Base-by-base conservation (phyloP, 2,329 filamentous ascomycete genomes). In the Ophiosphaerella korrae region DNA sequence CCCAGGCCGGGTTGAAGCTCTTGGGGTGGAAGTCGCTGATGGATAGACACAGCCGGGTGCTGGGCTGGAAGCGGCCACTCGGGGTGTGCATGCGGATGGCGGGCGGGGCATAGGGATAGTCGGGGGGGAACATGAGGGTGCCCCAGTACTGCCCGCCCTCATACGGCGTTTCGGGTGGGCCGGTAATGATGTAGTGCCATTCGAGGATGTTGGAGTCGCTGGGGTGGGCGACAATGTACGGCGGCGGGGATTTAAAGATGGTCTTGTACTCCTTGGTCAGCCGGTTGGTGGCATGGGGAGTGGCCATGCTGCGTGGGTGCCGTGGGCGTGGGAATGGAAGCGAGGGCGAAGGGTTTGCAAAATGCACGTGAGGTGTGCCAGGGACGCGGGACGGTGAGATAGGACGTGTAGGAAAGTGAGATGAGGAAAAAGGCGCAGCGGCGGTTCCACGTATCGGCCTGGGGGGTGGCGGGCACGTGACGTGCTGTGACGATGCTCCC, bases 41-140 rank as follows among this genome's bases (percentile, higher is more conserved):
- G 70, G 90, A 95, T 41, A 99, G 87, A 69, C 94, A 99, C 18
- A 99, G 85, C 42, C 94, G 85, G 12, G 91, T 92, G 1, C 89
- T 94, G 2, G 92, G 91, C 73, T 96, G 91, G 78, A 99, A 99
- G 69, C 94, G 90, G 52, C 94, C 94, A 11, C 88, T 93, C 1
- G 94, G 94, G 0, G 94, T 99, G 80, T 97, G 94, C 94, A 99
- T 99, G 70, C 93, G 91, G 75, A 99, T 99, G 2, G 94, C 92
- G 4, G 94, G 94, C 29, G 94, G 94, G 11, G 92, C 93, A 75
- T 97, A 99, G 23, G 94, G 94, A 73, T 99, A 99, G 79, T 97
- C 92, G 7, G 92, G 85, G 13, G 94, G 94, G 75, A 99, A 99
- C 60, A 95, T 87, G 43, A 99, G 82, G 1, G 93, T 97, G 41